Base-by-base conservation (phyloP, 2,329 filamentous ascomycete genomes). In the Sphaerulina vaccinii region DNA sequence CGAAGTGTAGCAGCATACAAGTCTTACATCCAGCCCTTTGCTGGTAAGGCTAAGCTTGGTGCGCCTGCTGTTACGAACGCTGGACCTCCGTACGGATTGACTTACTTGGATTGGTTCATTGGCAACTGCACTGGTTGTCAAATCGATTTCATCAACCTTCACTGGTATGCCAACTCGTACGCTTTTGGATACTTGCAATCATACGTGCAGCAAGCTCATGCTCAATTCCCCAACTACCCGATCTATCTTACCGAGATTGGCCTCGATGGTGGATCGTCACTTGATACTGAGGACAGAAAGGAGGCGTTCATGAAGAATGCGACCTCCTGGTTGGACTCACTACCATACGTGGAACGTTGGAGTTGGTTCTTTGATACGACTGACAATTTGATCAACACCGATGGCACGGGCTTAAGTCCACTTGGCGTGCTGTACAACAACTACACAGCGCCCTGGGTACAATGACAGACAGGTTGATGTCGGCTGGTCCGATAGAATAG, bases 11-110 rank as follows among this genome's bases (percentile, higher is more conserved):
- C 65, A 0, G 68, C 68, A 23, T 81, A 83, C 68, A 74, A 73
- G 43, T 60, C 75, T 64, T 73, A 71, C 65, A 73, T 85, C 72
- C 77, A 79, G 72, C 73, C 74, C 13, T 83, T 77, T 64, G 60
- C 68, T 10, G 74, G 72, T 62, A 69, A 74, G 62, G 79, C 72
- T 49, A 23, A 42, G 23, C 79, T 86, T 55, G 74, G 80, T 54
- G 65, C 80, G 0, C 83, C 83, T 11, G 74, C 81, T 57, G 76
- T 85, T 63, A 80, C 79, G 66, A 84, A 84, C 76, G 79, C 77
- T 62, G 72, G 73, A 44, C 55, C 65, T 15, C 24, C 67, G 1
- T 35, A 50, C 1, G 82, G 83, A 59, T 65, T 82, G 40, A 63
- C 72, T 37, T 86, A 79, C 75, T 74, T 85, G 37, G 64, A 68